Base-by-base conservation (phyloP, 768 basidiomycete species). In the Suillus decipiens region DNA sequence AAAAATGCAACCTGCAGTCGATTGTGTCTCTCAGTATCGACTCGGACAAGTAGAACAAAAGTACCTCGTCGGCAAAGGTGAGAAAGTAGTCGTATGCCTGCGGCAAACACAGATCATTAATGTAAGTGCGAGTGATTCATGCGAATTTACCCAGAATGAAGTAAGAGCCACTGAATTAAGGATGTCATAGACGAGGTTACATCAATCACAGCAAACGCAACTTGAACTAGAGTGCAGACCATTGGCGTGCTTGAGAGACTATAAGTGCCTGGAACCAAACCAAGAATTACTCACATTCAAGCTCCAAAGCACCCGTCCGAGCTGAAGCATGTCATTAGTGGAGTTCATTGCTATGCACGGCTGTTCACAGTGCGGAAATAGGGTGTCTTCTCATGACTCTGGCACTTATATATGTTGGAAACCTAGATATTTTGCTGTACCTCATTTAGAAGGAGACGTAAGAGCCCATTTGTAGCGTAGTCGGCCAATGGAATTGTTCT, bases 61-160 rank as follows among this genome's bases (percentile, higher is more conserved):
- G 51, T 57, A 61, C 60, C 55, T 61, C 54, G 3, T 60, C 60
- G 41, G 17, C 34, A 15, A 59, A 39, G 5, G 60, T 61, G 15
- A 60, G 48, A 36, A 58, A 37, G 10, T 39, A 61, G 36, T 61
- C 60, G 39, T 60, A 61, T n/a, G 6, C 17, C 60, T 61, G 34
- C 36, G 7, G 48, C 19, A 17, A 17, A 41, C 28, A 28, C 11
- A 11, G 15, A 31, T 57, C 39, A 57, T 10, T 19, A 19, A 28
- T 41, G 5, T 57, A 41, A 57, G 10, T 41, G 19, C 1, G 56
- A 41, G 24, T 19, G 5, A 39, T 56, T 39, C 24, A 28, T 42
- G 6, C 11, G 24, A 41, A 6, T 42, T 28, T 57, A 57, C 56
- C 56, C 56, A 57, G 56, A 39, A 41, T 11, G 56, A 41, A 57